Percentiles rank a stretch among this genome's conserved stretches.
phyloP scores from a whole-genome alignment of 208 protist species.

The Blastocrithidia nonstop region DNA sequence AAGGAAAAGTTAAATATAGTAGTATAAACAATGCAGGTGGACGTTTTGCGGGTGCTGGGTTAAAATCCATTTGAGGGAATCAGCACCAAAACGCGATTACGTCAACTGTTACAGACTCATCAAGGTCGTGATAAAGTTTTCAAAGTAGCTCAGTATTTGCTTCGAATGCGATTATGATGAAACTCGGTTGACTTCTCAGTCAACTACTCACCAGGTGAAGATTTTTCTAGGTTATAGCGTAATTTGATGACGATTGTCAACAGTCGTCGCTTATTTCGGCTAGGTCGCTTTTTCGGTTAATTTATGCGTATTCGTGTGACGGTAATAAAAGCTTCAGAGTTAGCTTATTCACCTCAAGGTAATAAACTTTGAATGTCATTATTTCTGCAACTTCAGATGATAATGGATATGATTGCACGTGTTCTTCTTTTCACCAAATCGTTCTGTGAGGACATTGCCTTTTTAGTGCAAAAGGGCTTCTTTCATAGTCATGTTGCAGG shows the following conservation, averaged over 20 bases:
- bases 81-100: slow-evolving; percentile 66
- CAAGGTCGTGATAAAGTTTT: slow-evolving; percentile 84
- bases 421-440: slow-evolving; percentile 71
- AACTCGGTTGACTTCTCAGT: slow-evolving; percentile 56
- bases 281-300: slow-evolving; percentile 80
- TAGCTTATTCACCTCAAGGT: slow-evolving; percentile 71
- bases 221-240: slow-evolving; percentile 59
- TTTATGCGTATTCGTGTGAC: slow-evolving; percentile 82
- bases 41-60: slow-evolving; percentile 64
- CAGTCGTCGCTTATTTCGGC: slow-evolving; percentile 69
- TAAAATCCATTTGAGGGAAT: slow-evolving; percentile 77
- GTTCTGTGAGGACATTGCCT: slow-evolving; percentile 77
- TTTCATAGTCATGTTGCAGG: slow-evolving; percentile 76
- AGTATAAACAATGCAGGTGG: slow-evolving; percentile 12
- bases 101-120: slow-evolving; percentile 81
- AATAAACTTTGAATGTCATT: slow-evolving; percentile 65
- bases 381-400: slow-evolving; percentile 86
- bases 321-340: slow-evolving; percentile 75
- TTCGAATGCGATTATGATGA: slow-evolving; percentile 70
- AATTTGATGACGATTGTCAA: slow-evolving; percentile 87
- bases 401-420: slow-evolving; percentile 72
- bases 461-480: slow-evolving; percentile 80
- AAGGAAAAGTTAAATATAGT: too few species aligned
- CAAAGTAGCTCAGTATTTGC: slow-evolving; percentile 79
- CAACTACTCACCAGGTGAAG: slow-evolving; percentile 57